Evolutionary conservation across 805 yeast genomes (phyloP), one percentile per base, ranked within the genome.

Genomic region (Isabelozyma rhagii): DNA sequence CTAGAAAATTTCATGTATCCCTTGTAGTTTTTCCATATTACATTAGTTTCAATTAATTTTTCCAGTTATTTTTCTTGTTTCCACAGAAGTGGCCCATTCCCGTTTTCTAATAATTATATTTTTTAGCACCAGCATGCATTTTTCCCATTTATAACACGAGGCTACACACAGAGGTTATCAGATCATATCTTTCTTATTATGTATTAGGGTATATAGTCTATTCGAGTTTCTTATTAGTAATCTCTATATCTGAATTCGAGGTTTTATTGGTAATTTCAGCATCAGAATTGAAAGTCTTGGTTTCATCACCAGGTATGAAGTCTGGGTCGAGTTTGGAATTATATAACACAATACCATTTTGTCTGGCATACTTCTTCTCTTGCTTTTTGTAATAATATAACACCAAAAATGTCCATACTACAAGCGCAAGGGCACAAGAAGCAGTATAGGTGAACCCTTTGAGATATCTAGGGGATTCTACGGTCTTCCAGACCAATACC

Each of bases 371-470:
- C 40, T 54, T 54, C 39, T 63, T 59, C 51, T 71, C 75, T 42
- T 68, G 62, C 14, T 55, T 58, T 54, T 71, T 71, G 59, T 72
- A 72, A 54, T 80, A 76, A 59, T 62, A 80, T 50, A 80, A 64
- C 8, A 80, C 83, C 13, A 78, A 78, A 45, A 77, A 64, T 4
- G 82, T 75, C 81, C 82, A 78, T 10, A 75, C 44, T 27, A 73
- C 68, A 55, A 79, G 77, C 15, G 75, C 64, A 13, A 70, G 61
- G 5, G 77, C 82, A 54, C 77, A 71, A 11, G 72, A 53, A n/a
- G 81, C 76, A 21, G 82, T 77, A 17, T 77, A 76, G 1, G 77
- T 63, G 61, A 72, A 83, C 51, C 87, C 87, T 46, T 77, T 81
- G 43, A 67, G 66, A 60, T 69, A 83, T 39, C 79, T 66, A 28